Evolutionary conservation across 1,139 yeast species (phyloP).

Genomic region (Yamadazyma sp.): DNA sequence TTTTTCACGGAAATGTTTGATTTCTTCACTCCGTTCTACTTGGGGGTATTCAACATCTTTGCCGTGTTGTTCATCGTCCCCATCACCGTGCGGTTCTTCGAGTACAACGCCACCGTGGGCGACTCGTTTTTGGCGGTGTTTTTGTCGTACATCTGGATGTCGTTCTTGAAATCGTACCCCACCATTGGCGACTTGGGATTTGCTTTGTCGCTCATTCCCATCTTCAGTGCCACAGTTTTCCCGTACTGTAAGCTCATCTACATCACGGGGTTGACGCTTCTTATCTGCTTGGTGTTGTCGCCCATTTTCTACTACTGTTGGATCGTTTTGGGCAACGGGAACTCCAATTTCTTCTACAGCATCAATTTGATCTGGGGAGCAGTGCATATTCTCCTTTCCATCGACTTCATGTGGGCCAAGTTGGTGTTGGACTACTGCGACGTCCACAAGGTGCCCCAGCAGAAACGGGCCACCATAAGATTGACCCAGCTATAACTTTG

Average conservation of each 20-base stretch:
- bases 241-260: conserved; percentile 34
- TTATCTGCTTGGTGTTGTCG: conserved; percentile 50
- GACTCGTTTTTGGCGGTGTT: conserved; percentile 71
- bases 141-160: conserved; percentile 62
- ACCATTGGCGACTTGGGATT: conserved; percentile 82
- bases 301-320: conserved; percentile 93
- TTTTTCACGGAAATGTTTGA: conserved; percentile 94
- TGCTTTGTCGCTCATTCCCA: conserved; percentile 58
- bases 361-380: conserved; percentile 80
- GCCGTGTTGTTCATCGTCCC: conserved; percentile 71
- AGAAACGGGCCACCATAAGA: conserved; percentile 23
- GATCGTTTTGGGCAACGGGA: conserved; percentile 94
- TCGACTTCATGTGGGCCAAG: conserved; percentile 84
- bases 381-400: conserved; percentile 65
- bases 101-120: conserved; percentile 19
- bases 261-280: conserved; percentile 39
- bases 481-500: conserved; percentile 38
- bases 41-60: conserved; percentile 80
- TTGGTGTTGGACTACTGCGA: conserved; percentile 70
- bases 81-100: conserved; percentile 63
- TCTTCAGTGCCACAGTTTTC: conserved; percentile 46
- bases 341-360: conserved; percentile 94
- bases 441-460: conserved; percentile 24
- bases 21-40: conserved; percentile 79
- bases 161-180: conserved; percentile 83